Conservation (phyloP, 495 filamentous ascomycete species). For the Neurospora sp. region DNA sequence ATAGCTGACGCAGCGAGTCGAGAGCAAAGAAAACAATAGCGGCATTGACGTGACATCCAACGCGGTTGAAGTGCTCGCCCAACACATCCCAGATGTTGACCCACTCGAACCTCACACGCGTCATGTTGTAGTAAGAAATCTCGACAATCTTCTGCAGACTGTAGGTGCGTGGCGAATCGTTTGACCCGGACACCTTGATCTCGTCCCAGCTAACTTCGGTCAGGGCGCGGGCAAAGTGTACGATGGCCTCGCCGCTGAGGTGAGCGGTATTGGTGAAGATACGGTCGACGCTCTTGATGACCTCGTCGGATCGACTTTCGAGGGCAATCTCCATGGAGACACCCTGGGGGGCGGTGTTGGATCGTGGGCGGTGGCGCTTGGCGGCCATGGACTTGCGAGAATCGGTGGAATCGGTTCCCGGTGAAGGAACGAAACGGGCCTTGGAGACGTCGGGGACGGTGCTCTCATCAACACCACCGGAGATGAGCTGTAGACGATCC, state of each 20-base stretch:
- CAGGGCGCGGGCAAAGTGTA: conserved; percentile 89
- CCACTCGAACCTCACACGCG: conserved; percentile 95
- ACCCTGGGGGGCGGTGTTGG: conserved; percentile 50
- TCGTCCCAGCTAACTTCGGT: conserved; percentile 99
- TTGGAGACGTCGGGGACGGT: conserved; percentile 88
- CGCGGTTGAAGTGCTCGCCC: conserved; percentile 94
- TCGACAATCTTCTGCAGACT: conserved; percentile 97
- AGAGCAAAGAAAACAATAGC: conserved; percentile 94
- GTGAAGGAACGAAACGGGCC: conserved; percentile 52
- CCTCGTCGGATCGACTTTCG: conserved; percentile 83
- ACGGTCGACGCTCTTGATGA: conserved; percentile 83
- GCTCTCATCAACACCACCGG: conserved; percentile 84
- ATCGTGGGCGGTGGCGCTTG: conserved; percentile 53
- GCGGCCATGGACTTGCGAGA: conserved; percentile 60
- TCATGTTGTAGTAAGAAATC: conserved; percentile 99
- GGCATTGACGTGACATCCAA: conserved; percentile 92
- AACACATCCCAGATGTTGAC: conserved; percentile 93
- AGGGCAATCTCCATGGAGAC: conserved; percentile 83
- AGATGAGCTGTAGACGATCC: conserved; percentile 91
- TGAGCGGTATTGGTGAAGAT: conserved; percentile 96
- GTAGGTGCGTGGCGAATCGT: conserved; percentile 88
- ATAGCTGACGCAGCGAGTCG: conserved; percentile 87
- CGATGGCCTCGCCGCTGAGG: conserved; percentile 86
- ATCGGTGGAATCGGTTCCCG: conserved; percentile 31
- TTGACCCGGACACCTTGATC: conserved; percentile 92